Conservation (phyloP, 176 grass and related monocot genomes). For the Miscanthus lutarioriparius region DNA sequence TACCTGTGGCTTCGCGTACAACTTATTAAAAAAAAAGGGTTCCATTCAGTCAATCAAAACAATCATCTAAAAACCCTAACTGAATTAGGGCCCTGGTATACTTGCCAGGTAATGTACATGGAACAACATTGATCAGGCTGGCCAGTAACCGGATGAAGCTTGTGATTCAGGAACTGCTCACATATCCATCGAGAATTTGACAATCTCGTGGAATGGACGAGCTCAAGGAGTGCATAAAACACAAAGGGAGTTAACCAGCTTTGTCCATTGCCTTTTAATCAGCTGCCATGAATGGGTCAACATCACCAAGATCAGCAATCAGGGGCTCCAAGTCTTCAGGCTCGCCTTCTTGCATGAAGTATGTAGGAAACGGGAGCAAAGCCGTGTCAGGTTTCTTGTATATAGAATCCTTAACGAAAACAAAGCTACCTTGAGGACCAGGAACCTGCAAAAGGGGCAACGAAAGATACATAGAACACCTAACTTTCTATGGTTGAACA, state of each 20-base stretch:
- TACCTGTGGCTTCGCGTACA: constrained; percentile 34
- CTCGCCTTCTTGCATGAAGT: constrained; percentile 71
- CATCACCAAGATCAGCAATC: constrained; percentile 69
- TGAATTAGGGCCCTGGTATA: constrained; percentile 23
- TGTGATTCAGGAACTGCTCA: constrained; percentile 24
- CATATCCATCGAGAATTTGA: constrained; percentile 39
- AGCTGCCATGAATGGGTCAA: constrained; percentile 84
- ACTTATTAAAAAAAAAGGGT: constrained; percentile 44
- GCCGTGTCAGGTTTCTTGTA: constrained; percentile 84
- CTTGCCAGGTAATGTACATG: constrained; percentile 50
- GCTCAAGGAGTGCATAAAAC: constrained; percentile 36
- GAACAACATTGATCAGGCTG: constrained; percentile 43
- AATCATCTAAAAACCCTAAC: constrained; percentile 46
- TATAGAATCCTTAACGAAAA: constrained; percentile 88
- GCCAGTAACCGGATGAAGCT: constrained; percentile 21
- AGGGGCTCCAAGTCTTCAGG: constrained; percentile 52
- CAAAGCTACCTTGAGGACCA: constrained; percentile 87
- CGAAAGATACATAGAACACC: background rate
- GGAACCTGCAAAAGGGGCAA: constrained; percentile 64
- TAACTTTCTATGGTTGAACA: background rate
- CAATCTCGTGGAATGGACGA: constrained; percentile 13
- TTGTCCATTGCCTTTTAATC: constrained; percentile 52
- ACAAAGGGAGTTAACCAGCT: background rate
- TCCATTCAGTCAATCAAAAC: constrained; percentile 41
- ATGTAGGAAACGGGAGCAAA: constrained; percentile 85